Evolutionary conservation across 306 rosid genomes (phyloP), one percentile per base, ranked within the genome.

Genomic region (Hippophae rhamnoides): DNA sequence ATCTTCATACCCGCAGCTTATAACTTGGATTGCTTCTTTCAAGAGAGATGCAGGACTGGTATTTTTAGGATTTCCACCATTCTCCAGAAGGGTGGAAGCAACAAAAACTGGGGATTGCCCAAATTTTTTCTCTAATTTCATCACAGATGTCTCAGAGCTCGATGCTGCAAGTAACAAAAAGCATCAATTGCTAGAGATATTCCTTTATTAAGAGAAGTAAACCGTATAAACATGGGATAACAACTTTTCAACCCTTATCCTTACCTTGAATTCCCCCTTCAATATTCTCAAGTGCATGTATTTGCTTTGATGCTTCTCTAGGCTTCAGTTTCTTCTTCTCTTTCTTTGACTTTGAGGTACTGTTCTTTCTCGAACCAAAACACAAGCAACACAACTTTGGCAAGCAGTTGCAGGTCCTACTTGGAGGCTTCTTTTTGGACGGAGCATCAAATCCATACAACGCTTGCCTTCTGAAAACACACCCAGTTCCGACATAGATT

Each of bases 1-100:
- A 76, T 88, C 99, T 79, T 88, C 99, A 56, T 88, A 92, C 45
- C 99, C 99, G 58, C 99, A 92, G 68, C 96, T 88, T 68, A 92
- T 88, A 54, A 92, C 99, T 73, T 85, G 99, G 69, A 92, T 82
- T 66, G 93, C 95, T 80, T 92, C 96, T 72, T 85, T 88, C 56
- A 92, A 70, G 59, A 85, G 95, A 42, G 88, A 88, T 43, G 96
- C 93, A 63, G 92, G 83, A 67, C 99, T 84, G 7, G 73, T 71
- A 5, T 73, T 77, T 5, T 62, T 71, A 50, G 88, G 82, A 70
- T 73, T 78, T 61, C 99, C 96, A 65, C 96, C 99, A 63, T 88
- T 64, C 65, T 92, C 99, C 78, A 82, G 13, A 46, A 83, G 75
- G 10, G 99, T 65, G 8, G 99, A 78, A 47, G 88, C 84, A 8